phyloP scores from a whole-genome alignment of 164 flowering plant genomes.

The Piper longum region DNA sequence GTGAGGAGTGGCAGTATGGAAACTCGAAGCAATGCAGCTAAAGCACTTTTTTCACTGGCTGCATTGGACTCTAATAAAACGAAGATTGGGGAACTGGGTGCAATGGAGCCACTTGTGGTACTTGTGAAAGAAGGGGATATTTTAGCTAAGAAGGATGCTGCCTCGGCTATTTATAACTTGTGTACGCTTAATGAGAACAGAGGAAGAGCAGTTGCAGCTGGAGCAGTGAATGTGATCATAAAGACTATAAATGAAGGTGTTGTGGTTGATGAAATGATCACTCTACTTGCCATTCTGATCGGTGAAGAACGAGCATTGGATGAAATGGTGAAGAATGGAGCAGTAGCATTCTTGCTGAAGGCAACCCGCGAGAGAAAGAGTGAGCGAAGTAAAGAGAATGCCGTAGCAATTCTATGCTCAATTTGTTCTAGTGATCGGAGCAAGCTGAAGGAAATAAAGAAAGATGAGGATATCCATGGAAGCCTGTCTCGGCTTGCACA shows the following conservation, averaged over 20 bases:
- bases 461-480: constrained; percentile 39
- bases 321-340: constrained; percentile 48
- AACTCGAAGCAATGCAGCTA: constrained; percentile 77
- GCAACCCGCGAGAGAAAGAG: constrained; percentile 47
- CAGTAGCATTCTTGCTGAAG: constrained; percentile 41
- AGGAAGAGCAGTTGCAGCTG: constrained; percentile 48
- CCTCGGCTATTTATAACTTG: constrained; percentile 65
- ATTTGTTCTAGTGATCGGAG: constrained; percentile 41
- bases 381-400: constrained; percentile 59
- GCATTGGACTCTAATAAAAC: constrained; percentile 65
- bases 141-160: constrained; percentile 65
- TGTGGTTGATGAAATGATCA: constrained; percentile 53
- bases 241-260: constrained; percentile 28
- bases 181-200: constrained; percentile 60
- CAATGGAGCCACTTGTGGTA: constrained; percentile 42
- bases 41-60: constrained; percentile 67
- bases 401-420: constrained; percentile 42
- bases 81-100: constrained; percentile 59
- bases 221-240: constrained; percentile 47
- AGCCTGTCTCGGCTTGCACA: constrained; percentile 45
- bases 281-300: constrained; percentile 68
- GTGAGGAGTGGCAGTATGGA: constrained; percentile 45
- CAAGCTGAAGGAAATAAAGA: constrained; percentile 48
- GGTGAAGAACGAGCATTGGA: constrained; percentile 42
- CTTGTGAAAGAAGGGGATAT: constrained; percentile 58